Evolutionary conservation across 1,139 yeast species (phyloP).

Genomic region (Scheffersomyces segobiensis): DNA sequence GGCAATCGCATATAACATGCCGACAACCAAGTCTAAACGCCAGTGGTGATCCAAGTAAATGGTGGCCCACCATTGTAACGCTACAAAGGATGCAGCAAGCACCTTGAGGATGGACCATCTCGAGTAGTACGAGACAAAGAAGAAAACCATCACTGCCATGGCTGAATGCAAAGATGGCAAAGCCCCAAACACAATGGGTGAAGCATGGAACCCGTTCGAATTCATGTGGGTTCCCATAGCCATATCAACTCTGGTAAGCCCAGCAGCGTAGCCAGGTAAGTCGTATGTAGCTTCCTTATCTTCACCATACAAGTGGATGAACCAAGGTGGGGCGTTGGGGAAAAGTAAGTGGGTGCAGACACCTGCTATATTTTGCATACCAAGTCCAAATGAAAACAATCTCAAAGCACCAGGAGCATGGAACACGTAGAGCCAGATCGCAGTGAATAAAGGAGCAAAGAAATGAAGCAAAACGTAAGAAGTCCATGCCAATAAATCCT

Average conservation of each 20-base stretch:
- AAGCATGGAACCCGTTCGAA: slow-evolving; percentile 62
- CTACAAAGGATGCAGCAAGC: slow-evolving; percentile 38
- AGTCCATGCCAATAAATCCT: slow-evolving; percentile 59
- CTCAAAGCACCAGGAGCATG: slow-evolving; percentile 62
- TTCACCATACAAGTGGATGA: slow-evolving; percentile 58
- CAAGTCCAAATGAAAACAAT: slow-evolving; percentile 53
- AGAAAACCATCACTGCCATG: slow-evolving; percentile 56
- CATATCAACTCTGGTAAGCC: slow-evolving; percentile 61
- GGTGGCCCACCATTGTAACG: slow-evolving; percentile 74
- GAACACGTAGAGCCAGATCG: slow-evolving; percentile 65
- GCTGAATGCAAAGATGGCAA: slow-evolving; percentile 68
- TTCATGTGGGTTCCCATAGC: slow-evolving; percentile 64
- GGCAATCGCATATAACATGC: slow-evolving; percentile 50
- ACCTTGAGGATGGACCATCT: slow-evolving; percentile 37
- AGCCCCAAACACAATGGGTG: slow-evolving; percentile 73
- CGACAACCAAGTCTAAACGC: slow-evolving; percentile 59
- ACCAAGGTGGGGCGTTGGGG: slow-evolving; percentile 78
- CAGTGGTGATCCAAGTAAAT: slow-evolving; percentile 74
- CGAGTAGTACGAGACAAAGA: slow-evolving; percentile 45
- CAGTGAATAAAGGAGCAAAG: slow-evolving; percentile 60
- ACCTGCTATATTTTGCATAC: slow-evolving; percentile 60
- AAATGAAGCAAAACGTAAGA: slow-evolving; percentile 63
- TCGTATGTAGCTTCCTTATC: slow-evolving; percentile 55
- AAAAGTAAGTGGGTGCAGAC: slow-evolving; percentile 58
- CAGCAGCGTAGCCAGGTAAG: slow-evolving; percentile 71